These are phyloP conservation scores for Golubevia pallescens DNA, from an alignment of 1,284 basidiomycete species.

Conservation along the genomic window DNA sequence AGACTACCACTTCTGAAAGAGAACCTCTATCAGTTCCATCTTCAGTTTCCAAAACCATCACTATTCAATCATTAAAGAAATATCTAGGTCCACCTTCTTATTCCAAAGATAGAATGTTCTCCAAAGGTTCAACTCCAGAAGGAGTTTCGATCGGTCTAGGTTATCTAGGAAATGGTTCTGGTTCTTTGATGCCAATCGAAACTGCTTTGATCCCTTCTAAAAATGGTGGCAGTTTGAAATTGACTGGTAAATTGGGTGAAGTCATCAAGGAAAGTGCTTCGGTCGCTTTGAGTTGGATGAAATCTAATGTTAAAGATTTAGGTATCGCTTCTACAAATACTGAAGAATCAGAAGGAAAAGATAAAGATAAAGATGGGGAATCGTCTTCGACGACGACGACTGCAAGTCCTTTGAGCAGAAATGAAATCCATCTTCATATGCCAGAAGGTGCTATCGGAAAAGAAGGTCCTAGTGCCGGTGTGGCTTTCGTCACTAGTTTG, in stretches of 20 bases:
- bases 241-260: conserved; percentile 96
- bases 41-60: conserved; percentile 70
- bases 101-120: conserved; percentile 92
- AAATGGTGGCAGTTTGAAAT: conserved; percentile 74
- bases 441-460: conserved; percentile 86
- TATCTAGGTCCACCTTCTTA: conserved; percentile 96
- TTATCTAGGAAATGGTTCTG: conserved; percentile 93
- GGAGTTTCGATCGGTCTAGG: conserved; percentile 94
- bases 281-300: conserved; percentile 91
- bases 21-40: too few relatives aligned
- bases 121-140: conserved; percentile 75
- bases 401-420: too few relatives aligned
- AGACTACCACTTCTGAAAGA: too few relatives aligned
- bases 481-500: conserved; percentile 87
- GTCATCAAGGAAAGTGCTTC: conserved; percentile 95
- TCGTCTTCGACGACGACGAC: too few relatives aligned
- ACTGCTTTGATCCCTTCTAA: conserved; percentile 61
- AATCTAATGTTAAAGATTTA: conserved; percentile 83
- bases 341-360: conserved; percentile 72
- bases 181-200: conserved; percentile 96
- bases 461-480: conserved; percentile 95
- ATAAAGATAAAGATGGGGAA: conserved; percentile 78
- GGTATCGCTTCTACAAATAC: conserved; percentile 78
- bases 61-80: conserved; percentile 85
- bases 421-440: conserved; percentile 58